Conservation (phyloP, 2,329 filamentous ascomycete genomes). For the Sporothrix sp. region DNA sequence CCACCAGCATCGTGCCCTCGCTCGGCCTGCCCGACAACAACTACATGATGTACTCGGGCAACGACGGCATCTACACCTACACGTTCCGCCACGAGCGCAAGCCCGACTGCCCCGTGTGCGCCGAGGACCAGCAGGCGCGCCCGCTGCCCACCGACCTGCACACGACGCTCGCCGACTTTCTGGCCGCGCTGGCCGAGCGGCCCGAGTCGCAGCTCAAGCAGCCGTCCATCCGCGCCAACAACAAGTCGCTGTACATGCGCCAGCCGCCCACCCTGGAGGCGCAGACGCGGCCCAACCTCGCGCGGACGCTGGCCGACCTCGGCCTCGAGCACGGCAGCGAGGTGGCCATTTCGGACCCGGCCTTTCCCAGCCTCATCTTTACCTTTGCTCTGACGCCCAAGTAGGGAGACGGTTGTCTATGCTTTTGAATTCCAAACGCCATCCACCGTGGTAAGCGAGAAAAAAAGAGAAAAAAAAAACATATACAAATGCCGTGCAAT, state of each 20-base stretch:
- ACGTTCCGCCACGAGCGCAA: slow-evolving; percentile 95
- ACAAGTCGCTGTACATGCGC: slow-evolving; percentile 85
- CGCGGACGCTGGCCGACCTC: slow-evolving; percentile 66
- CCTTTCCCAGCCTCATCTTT: slow-evolving; percentile 65
- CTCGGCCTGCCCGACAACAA: slow-evolving; percentile 71
- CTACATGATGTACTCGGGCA: slow-evolving; percentile 99
- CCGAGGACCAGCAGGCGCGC: slow-evolving; percentile 60
- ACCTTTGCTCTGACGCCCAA: slow-evolving; percentile 45
- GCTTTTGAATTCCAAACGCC: not conserved
- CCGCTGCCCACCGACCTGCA: slow-evolving; percentile 62
- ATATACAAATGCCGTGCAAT: slow-evolving; percentile 4
- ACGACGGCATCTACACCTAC: slow-evolving; percentile 92
- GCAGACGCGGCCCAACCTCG: slow-evolving; percentile 73
- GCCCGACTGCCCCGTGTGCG: slow-evolving; percentile 84
- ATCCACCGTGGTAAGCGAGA: too few relatives aligned
- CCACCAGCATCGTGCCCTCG: slow-evolving; percentile 69
- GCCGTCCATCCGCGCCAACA: slow-evolving; percentile 69
- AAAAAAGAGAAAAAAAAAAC: not conserved
- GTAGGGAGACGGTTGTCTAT: slow-evolving; percentile 5
- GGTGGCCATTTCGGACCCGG: slow-evolving; percentile 86
- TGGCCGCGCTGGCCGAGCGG: slow-evolving; percentile 71
- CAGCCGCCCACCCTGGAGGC: slow-evolving; percentile 71
- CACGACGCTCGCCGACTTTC: slow-evolving; percentile 69
- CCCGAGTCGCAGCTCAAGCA: slow-evolving; percentile 92
- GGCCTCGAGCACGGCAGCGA: slow-evolving; percentile 70